Evolutionary conservation across 2,329 filamentous ascomycete species (phyloP).

Genomic region (Microcyclospora tardicrescens): DNA sequence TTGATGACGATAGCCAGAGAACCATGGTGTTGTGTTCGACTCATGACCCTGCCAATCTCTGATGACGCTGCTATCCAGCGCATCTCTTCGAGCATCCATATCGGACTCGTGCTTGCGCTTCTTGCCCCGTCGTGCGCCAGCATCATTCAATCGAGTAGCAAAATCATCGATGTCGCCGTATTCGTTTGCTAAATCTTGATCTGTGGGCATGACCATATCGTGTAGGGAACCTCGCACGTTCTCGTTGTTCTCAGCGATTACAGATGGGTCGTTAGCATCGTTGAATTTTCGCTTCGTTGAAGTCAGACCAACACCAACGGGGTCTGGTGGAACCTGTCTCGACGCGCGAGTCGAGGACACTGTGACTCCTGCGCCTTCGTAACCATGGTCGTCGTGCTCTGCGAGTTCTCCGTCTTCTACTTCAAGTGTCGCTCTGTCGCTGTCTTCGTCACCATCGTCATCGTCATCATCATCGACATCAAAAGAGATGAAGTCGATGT

Average conservation of each 20-base stretch:
- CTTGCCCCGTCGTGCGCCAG: slow-evolving; percentile 22
- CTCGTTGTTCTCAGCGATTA: not conserved
- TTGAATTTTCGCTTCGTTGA: too few species aligned
- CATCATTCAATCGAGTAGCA: too few species aligned
- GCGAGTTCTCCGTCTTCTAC: not conserved
- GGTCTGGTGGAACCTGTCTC: too few species aligned
- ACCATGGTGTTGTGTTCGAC: slow-evolving; percentile 50
- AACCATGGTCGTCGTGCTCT: too few species aligned
- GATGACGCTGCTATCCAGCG: slow-evolving; percentile 25
- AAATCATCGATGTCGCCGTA: slow-evolving; percentile 1
- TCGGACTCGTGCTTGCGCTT: slow-evolving; percentile 51
- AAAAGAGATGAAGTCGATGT: slow-evolving; percentile 79
- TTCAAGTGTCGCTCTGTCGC: slow-evolving; percentile 9
- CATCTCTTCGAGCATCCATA: not conserved
- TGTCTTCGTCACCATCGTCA: slow-evolving; percentile 23
- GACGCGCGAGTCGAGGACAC: too few species aligned
- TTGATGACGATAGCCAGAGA: slow-evolving; percentile 26
- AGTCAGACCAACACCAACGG: too few species aligned
- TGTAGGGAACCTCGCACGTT: slow-evolving; percentile 7
- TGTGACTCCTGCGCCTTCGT: too few species aligned
- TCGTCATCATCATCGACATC: slow-evolving; percentile 39
- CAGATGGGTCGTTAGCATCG: not conserved
- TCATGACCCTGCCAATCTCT: slow-evolving; percentile 31
- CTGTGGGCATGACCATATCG: slow-evolving; percentile 12
- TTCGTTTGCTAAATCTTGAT: slow-evolving; percentile 11